These are phyloP conservation scores for Arabidopsis arenosa DNA, from an alignment of 345 rosid species.

Conservation along the genomic window DNA sequence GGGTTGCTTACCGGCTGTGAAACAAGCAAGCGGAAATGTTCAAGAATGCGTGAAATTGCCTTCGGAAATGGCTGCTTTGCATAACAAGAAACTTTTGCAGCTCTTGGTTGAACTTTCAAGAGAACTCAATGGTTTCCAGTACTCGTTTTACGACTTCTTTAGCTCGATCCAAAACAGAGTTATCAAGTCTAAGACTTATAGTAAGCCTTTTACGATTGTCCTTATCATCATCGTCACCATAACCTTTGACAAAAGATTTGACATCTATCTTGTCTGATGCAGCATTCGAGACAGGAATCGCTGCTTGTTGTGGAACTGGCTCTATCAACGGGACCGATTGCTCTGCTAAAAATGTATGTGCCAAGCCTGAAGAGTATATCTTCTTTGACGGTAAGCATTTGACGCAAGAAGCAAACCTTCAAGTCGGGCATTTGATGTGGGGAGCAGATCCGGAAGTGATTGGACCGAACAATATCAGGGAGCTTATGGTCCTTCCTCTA, in stretches of 20 bases:
- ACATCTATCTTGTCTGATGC: constrained; percentile 11
- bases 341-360: constrained; percentile 17
- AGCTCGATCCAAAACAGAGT: constrained; percentile 44
- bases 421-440: constrained; percentile 39
- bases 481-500: constrained; percentile 40
- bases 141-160: constrained; percentile 43
- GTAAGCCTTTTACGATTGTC: constrained; percentile 26
- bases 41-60: constrained; percentile 42
- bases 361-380: constrained; percentile 40
- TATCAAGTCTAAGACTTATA: constrained; percentile 34
- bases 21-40: constrained; percentile 35
- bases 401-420: constrained; percentile 43
- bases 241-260: background rate
- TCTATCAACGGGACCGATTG: constrained; percentile 40
- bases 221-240: background rate
- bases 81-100: constrained; percentile 45
- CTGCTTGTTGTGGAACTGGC: constrained; percentile 52
- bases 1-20: constrained; percentile 46
- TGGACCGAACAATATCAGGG: constrained; percentile 44
- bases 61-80: constrained; percentile 41
- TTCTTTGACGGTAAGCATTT: constrained; percentile 47
- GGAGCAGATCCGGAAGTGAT: constrained; percentile 39
- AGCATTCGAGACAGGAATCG: constrained; percentile 36
- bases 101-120: constrained; percentile 32
- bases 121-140: constrained; percentile 39